Conservation (phyloP, 2,329 filamentous ascomycete genomes). For the Ophiocordyceps camponoti-rufipedis region DNA sequence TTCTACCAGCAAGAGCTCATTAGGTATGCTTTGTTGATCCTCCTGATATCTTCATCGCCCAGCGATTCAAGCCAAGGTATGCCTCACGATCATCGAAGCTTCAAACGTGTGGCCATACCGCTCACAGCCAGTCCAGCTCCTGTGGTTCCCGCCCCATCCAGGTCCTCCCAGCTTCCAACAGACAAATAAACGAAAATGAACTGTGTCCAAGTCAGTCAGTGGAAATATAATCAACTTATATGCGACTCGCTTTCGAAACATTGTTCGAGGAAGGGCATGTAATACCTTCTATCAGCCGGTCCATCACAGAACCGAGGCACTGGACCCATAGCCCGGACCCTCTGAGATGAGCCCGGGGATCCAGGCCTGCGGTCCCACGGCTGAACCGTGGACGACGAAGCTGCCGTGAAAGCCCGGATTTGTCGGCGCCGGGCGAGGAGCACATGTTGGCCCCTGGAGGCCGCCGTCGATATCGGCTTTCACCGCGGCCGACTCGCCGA, state of each 20-base stretch:
- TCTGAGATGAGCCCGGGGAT: not conserved
- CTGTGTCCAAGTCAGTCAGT: no score
- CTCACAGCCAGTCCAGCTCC: no score
- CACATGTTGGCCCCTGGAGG: not conserved
- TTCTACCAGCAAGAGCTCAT: no score
- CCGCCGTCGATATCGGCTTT: not conserved
- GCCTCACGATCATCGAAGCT: no score
- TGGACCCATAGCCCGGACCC: slow-evolving; percentile 1
- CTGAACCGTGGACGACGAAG: not conserved
- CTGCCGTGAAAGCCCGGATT: not conserved
- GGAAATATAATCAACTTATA: not conserved
- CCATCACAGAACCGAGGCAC: not conserved
- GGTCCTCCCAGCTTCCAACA: no score
- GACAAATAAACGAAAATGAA: no score
- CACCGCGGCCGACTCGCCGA: not conserved
- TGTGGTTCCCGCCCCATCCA: no score
- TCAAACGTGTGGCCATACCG: no score
- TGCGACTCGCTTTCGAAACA: not conserved
- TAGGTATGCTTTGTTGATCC: no score
- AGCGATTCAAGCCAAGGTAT: no score
- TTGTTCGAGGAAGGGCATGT: not conserved
- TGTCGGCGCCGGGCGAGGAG: not conserved
- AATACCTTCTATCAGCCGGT: not conserved
- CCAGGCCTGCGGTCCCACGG: no score
- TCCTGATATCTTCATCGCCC: no score